Base-by-base conservation (phyloP, 2,329 filamentous ascomycete species). In the Colletotrichum costaricense region DNA sequence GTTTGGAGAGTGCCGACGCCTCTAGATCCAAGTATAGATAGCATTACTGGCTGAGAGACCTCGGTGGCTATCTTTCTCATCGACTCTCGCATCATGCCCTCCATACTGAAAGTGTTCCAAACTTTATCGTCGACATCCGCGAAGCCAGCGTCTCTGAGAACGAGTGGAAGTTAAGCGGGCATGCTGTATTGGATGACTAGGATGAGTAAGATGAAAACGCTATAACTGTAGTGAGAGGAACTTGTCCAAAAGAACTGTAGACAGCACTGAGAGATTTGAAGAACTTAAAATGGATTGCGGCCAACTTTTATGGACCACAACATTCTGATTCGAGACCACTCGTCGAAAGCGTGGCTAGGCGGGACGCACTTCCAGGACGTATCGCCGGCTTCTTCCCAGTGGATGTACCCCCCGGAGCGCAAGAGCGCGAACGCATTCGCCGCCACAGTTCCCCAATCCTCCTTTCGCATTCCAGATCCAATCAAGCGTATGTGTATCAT, bases 401-500 rank as follows among this genome's bases (percentile, higher is more conserved):
- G 56, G n/a, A 77, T 49, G 4, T 66, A 77, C 0, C 74, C 76
- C 1, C 75, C 75, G 0, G 75, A 75, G 16, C 55, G 49, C 1
- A 77, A 52, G 4, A 77, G 16, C 1, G 63, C 65, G 9, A 42
- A 54, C 19, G 75, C 24, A 19, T 77, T 74, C 14, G 19, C 12
- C 4, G 65, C 73, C 54, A 67, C 62, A 1, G 24, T 3, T 38
- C 58, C 22, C 75, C 76, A 77, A 14, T 77, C 66, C 6, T 68
- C 76, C 1, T 38, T 63, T 49, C 73, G 74, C 55, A 77, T 63
- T 1, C 42, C 74, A n/a, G 62, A 59, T 35, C 52, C 38, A 5
- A 76, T 33, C 3, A 74, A 60, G 12, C 75, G 57, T 4, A 76
- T 67, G 24, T 76, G 74, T 2, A 77, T 75, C 19, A 76, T 54